These are phyloP conservation scores for Phytophthora chlamydospora DNA, from an alignment of 352 stramenopile species.

Conservation along the genomic window DNA sequence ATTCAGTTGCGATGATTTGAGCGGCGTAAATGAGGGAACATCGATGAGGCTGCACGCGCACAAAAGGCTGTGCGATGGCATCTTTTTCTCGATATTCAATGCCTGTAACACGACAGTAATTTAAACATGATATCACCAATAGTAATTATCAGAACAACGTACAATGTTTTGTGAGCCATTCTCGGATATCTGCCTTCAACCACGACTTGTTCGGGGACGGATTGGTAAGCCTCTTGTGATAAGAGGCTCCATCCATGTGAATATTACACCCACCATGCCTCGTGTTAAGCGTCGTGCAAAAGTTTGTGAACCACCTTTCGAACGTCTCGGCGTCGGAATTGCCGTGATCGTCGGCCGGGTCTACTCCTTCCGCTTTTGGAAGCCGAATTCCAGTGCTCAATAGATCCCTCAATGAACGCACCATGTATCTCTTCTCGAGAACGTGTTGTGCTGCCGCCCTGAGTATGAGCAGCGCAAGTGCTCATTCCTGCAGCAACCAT, in stretches of 20 bases:
- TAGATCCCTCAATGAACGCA: not conserved
- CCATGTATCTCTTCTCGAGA: slow-evolving; percentile 1
- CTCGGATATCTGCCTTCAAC: slow-evolving; percentile 1
- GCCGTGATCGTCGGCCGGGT: slow-evolving; percentile 1
- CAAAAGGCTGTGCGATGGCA: not conserved
- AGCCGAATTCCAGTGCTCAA: slow-evolving; percentile 12
- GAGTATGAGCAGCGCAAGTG: slow-evolving; percentile 6
- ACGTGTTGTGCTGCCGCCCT: not conserved
- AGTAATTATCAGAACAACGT: not conserved
- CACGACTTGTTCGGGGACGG: slow-evolving; percentile 2
- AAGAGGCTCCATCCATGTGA: slow-evolving; percentile 10
- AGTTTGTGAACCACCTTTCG: slow-evolving; percentile 5
- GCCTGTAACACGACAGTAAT: too few species aligned
- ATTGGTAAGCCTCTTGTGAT: slow-evolving; percentile 1
- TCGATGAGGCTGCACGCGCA: not conserved
- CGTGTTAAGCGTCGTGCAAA: not conserved
- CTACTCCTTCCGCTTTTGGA: not conserved
- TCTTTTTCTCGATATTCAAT: not conserved
- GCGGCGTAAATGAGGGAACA: not conserved
- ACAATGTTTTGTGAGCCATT: slow-evolving; percentile 1
- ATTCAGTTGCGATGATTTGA: not conserved
- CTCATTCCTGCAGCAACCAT: slow-evolving; percentile 11
- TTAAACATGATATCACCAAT: not conserved
- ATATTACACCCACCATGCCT: slow-evolving; percentile 5
- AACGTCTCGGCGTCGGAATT: slow-evolving; percentile 1